phyloP scores from a whole-genome alignment of 2,329 filamentous ascomycete species.

The Aureobasidium sp. region DNA sequence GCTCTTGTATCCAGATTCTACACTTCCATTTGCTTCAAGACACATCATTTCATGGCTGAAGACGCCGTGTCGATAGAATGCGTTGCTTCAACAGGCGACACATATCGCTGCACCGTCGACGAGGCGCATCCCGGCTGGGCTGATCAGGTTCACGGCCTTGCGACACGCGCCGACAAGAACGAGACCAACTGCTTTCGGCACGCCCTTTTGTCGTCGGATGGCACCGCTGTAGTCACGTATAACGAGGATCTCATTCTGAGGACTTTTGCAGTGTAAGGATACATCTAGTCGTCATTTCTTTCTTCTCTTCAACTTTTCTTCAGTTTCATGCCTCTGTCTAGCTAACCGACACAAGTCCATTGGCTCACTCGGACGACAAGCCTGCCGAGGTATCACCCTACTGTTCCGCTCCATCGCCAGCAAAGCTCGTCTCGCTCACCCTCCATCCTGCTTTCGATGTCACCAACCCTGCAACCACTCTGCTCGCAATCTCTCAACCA shows the following conservation, averaged over 20 bases:
- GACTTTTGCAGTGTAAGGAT: constrained; percentile 41
- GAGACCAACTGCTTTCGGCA: constrained; percentile 36
- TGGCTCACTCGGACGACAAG: constrained; percentile 17
- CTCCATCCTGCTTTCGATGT: constrained; percentile 49
- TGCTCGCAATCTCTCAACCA: constrained; percentile 44
- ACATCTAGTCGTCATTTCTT: background rate
- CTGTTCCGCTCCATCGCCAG: background rate
- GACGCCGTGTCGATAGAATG: constrained; percentile 5
- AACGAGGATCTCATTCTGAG: constrained; percentile 44
- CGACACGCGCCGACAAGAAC: background rate
- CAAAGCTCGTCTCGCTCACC: constrained; percentile 42
- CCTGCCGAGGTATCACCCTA: background rate
- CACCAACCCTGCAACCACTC: constrained; percentile 40
- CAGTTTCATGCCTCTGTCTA: constrained; percentile 23
- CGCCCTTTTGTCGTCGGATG: constrained; percentile 45
- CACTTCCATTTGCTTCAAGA: background rate
- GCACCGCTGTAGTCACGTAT: constrained; percentile 48
- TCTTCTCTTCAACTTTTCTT: background rate
- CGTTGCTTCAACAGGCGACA: constrained; percentile 21
- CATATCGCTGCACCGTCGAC: constrained; percentile 16
- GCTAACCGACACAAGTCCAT: constrained; percentile 39
- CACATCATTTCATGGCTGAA: background rate
- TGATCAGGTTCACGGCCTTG: background rate
- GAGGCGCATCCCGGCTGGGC: constrained; percentile 4
- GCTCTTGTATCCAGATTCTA: background rate